A percentile compares a stretch with the other conserved stretches of the same genome.
Conservation (phyloP, 2,329 filamentous ascomycete genomes). For the Ophiocordyceps robertsii region DNA sequence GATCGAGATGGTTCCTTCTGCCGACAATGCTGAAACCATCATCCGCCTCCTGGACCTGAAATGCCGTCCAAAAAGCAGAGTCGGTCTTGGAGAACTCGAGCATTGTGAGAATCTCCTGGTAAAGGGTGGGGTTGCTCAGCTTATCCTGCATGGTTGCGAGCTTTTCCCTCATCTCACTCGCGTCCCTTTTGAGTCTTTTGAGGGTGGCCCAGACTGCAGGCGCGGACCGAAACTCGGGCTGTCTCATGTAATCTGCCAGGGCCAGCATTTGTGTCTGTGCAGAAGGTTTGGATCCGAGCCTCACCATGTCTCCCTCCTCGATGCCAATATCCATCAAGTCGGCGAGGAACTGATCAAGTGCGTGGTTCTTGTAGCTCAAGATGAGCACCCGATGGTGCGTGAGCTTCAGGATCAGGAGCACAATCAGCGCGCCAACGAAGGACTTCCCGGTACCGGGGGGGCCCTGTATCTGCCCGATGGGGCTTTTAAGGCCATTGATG, state of each 20-base stretch:
- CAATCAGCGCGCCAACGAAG: constrained; percentile 53
- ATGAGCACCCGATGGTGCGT: constrained; percentile 44
- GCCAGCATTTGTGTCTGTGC: constrained; percentile 30
- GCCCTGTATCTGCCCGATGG: constrained; percentile 53
- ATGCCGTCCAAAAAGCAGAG: constrained; percentile 39
- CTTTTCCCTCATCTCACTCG: constrained; percentile 6
- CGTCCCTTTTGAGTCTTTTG: no score
- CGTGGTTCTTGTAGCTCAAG: constrained; percentile 56
- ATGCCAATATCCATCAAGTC: constrained; percentile 51
- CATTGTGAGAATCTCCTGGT: constrained; percentile 22
- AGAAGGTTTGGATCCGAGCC: constrained; percentile 49
- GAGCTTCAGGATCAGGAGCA: constrained; percentile 37
- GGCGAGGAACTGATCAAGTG: constrained; percentile 50
- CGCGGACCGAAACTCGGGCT: background rate
- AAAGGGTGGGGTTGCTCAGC: constrained; percentile 3
- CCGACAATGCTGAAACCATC: constrained; percentile 35
- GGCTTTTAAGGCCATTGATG: constrained; percentile 34
- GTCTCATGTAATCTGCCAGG: constrained; percentile 25
- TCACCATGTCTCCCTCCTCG: constrained; percentile 32
- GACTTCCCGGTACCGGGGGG: constrained; percentile 70
- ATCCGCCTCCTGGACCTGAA: constrained; percentile 31
- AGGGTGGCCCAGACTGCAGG: no score
- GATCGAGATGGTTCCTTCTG: constrained; percentile 22
- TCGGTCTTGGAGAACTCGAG: constrained; percentile 40
- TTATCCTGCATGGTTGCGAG: constrained; percentile 10